Evolutionary conservation across 345 rosid species (phyloP), one percentile per base, ranked within the genome.

Genomic region (Gossypium longicalyx): DNA sequence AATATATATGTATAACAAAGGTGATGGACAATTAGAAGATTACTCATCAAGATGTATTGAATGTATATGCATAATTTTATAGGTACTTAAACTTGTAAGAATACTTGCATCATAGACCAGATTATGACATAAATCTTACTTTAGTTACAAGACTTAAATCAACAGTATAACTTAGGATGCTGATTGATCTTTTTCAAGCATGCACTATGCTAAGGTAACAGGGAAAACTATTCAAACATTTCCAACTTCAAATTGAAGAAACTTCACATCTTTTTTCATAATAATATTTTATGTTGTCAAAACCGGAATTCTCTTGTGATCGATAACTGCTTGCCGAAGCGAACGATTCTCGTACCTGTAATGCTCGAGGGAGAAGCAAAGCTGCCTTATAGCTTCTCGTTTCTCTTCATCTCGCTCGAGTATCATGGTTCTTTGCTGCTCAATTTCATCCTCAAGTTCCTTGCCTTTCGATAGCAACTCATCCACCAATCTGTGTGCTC

Each of bases 351-450:
- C 77, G 52, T 79, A 83, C 78, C 83, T 85, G 63, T 88, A 91
- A 79, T 91, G 86, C 72, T 91, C 93, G 47, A 90, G 77, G 1
- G 94, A 86, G 70, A 85, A 82, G 79, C 97, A 89, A 20, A 91
- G 85, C 59, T 89, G 94, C 63, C 97, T 76, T 52, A 89, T 90
- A 2, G 88, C 97, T 77, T 89, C 93, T 77, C 91, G 76, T 81
- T 91, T 91, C 82, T 86, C 83, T 67, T 91, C 93, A 10, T 86
- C 93, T 54, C 87, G 75, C 71, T 89, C 96, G 53, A 70, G 44
- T 34, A 86, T 85, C 67, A 71, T 0, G 16, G 72, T 69, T 75
- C 81, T 85, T 41, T 82, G 87, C 79, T 52, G 86, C 82, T 89
- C 83, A 4, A 85, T 73, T 83, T 86, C 90, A 63, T 79, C 85